Evolutionary conservation across 2,329 filamentous ascomycete genomes (phyloP).

Genomic region (Aciculosporium take): DNA sequence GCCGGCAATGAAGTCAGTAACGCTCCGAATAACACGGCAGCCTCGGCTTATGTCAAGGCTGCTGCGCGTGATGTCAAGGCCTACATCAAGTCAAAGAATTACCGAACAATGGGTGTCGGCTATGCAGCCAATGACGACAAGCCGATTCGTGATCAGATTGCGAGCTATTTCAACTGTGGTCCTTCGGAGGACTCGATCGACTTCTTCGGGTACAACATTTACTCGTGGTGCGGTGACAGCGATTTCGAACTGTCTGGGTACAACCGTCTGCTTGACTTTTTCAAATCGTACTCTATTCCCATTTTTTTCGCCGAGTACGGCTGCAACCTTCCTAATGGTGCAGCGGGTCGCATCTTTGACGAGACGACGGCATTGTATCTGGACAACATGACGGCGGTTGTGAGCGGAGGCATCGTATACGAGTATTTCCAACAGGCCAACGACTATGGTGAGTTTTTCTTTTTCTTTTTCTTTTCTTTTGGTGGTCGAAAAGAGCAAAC

Average conservation of each 20-base stretch:
- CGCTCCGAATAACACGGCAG: conserved; percentile 70
- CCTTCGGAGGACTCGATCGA: conserved; percentile 54
- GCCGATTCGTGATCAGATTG: conserved; percentile 66
- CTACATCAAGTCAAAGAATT: conserved; percentile 73
- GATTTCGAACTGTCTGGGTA: conserved; percentile 66
- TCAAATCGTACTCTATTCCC: conserved; percentile 76
- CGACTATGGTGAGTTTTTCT: conserved; percentile 52
- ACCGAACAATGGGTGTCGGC: conserved; percentile 71
- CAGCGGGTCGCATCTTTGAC: conserved; percentile 60
- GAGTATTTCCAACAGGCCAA: conserved; percentile 93
- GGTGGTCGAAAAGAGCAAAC: too few species aligned
- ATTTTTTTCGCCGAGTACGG: conserved; percentile 99
- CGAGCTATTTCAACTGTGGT: conserved; percentile 92
- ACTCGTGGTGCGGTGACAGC: conserved; percentile 93
- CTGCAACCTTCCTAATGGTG: conserved; percentile 59
- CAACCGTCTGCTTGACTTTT: conserved; percentile 70
- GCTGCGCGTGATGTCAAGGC: conserved; percentile 91
- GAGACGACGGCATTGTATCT: conserved; percentile 76
- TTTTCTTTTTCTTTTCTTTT: background rate
- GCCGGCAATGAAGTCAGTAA: conserved; percentile 97
- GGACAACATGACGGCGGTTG: conserved; percentile 66
- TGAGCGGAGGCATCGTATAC: conserved; percentile 96
- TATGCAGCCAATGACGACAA: conserved; percentile 94
- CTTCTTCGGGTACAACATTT: conserved; percentile 99
- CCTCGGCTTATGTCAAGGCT: conserved; percentile 92